phyloP scores from a whole-genome alignment of 441 rosid genomes.

The Metrosideros polymorpha region DNA sequence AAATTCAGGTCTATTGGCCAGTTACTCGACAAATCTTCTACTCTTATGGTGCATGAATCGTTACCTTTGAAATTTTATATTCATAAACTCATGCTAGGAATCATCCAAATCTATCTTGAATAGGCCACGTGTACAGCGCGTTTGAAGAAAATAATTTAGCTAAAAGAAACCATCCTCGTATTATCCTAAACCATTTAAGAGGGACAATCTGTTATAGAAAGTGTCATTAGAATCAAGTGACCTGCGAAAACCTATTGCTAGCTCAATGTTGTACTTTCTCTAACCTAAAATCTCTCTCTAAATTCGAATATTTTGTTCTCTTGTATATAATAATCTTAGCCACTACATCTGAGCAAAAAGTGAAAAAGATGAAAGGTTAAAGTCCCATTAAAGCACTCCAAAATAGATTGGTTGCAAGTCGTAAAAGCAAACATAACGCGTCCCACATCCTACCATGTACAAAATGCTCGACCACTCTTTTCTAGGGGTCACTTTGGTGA shows the following conservation, averaged over 20 bases:
- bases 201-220: not conserved
- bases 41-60: not conserved
- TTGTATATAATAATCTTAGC: not conserved
- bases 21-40: not conserved
- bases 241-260: not conserved
- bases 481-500: not conserved
- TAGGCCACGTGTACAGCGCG: rapidly evolving
- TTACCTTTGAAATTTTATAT: not conserved
- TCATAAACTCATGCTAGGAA: rapidly evolving
- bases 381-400: not conserved
- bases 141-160: not conserved
- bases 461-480: not conserved
- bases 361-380: not conserved
- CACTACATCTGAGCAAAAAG: not conserved
- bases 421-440: not conserved
- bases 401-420: not conserved
- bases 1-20: not conserved
- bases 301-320: not conserved
- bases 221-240: too few relatives aligned
- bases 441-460: too few relatives aligned
- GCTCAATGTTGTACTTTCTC: not conserved
- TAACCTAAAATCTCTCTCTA: not conserved
- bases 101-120: not conserved
- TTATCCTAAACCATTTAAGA: not conserved
- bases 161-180: not conserved